A percentile compares a stretch with the other conserved stretches of the same genome.
phyloP scores from a whole-genome alignment of 2,329 filamentous ascomycete species.

The Allantophomopsis lycopodina region DNA sequence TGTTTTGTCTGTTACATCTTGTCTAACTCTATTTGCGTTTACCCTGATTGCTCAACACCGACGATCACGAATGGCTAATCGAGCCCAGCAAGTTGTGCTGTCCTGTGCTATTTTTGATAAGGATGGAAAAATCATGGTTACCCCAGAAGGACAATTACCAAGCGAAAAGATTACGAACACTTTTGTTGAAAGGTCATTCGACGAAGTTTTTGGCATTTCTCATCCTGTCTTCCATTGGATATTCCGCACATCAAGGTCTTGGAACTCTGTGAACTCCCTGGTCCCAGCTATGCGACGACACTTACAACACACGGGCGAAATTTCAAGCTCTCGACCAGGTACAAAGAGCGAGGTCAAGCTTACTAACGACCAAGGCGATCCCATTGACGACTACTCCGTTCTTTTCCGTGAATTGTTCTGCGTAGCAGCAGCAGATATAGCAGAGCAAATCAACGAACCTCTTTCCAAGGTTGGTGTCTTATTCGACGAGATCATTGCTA shows the following conservation, averaged over 20 bases:
- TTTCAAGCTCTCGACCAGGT: conserved; percentile 18
- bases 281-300: conserved; percentile 62
- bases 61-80: conserved; percentile 13
- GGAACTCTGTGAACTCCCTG: conserved; percentile 53
- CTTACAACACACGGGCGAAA: conserved; percentile 33
- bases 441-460: conserved; percentile 47
- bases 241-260: conserved; percentile 68
- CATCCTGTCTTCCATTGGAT: conserved; percentile 83
- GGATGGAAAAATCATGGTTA: conserved; percentile 53
- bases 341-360: conserved; percentile 27
- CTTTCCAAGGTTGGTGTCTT: conserved; percentile 53
- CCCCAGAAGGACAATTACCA: conserved; percentile 54
- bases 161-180: conserved; percentile 67
- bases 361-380: conserved; percentile 37
- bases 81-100: conserved; percentile 38
- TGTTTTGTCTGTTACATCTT: conserved; percentile 48
- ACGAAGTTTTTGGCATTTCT: conserved; percentile 61
- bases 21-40: conserved; percentile 38
- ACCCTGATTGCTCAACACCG: conserved; percentile 30
- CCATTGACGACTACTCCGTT: conserved; percentile 56
- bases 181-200: conserved; percentile 55
- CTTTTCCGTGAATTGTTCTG: conserved; percentile 78
- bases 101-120: conserved; percentile 53
- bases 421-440: conserved; percentile 61
- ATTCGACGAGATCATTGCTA: conserved; percentile 64